Base-by-base conservation (phyloP, 2,329 filamentous ascomycete genomes). In the Monilinia fructigena region DNA sequence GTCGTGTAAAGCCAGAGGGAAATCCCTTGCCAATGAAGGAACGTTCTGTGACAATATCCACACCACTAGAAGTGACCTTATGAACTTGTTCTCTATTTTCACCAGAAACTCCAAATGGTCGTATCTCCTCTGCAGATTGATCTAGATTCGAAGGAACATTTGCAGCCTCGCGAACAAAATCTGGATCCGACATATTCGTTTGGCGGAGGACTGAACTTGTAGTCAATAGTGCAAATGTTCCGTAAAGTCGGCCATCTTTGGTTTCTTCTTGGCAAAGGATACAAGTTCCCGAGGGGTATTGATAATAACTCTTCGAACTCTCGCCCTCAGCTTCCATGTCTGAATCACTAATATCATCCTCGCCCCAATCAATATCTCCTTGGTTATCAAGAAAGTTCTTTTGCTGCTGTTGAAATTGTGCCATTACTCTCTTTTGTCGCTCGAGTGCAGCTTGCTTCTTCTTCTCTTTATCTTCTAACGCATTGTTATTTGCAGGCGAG, bases 221-320 rank as follows among this genome's bases (percentile, higher is more conserved):
- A 26, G 88, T 91, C 67, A 99, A 85, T 72, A 96, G 87, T 2
- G 92, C 92, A 79, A 99, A 98, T 0, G 94, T 97, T 68, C 95
- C 95, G 75, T 96, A 98, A 0, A 98, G 83, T 52, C 89, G 86
- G 16, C 89, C 88, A 70, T 98, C 94, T 72, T 94, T 93, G 2
- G 92, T 95, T 72, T 97, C 93, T 78, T 99, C 96, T 77, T 98
- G 95, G 75, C 95, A 99, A 20, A 98, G 81, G 65, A 99, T 97
- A 77, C 95, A 99, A 31, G 93, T 96, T 20, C 93, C 95, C 31
- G 88, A 86, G 1, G 96, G 95, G 76, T 96, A 99, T 75, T 93
- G 95, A 88, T 93, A 96, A 55, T 86, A 84, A 72, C 90, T 92
- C 75, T 88, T 88, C 59, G 87, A 85, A 72, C 88, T 86, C 72